These are phyloP conservation scores for Rhizopogon parksii DNA, from an alignment of 1,284 basidiomycete genomes.

Conservation along the genomic window DNA sequence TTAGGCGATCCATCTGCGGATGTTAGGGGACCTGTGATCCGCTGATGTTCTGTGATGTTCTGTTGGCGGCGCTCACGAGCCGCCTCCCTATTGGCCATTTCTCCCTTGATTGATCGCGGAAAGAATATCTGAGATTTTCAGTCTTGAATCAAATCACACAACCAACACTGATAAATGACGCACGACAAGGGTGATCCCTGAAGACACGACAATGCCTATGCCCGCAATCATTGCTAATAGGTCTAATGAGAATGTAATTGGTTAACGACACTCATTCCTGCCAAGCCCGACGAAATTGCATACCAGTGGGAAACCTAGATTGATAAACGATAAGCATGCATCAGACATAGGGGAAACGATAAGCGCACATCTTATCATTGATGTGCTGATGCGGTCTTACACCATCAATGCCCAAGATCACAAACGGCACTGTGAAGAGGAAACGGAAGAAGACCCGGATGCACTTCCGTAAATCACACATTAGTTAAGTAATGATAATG, in stretches of 20 bases:
- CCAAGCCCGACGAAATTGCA: not conserved
- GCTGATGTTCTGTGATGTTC: constrained; percentile 4
- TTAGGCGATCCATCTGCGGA: not conserved
- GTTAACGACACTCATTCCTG: not conserved
- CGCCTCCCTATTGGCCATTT: constrained; percentile 47
- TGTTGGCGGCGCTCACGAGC: constrained; percentile 29
- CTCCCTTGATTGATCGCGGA: constrained; percentile 61
- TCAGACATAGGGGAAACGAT: not conserved
- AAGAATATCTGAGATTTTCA: constrained; percentile 57
- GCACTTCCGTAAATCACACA: constrained; percentile 33
- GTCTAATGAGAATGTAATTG: constrained; percentile 31
- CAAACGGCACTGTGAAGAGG: constrained; percentile 54
- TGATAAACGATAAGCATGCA: constrained; percentile 5
- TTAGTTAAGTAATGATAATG: constrained; percentile 1
- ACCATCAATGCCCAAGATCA: constrained; percentile 64
- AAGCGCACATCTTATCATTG: constrained; percentile 48
- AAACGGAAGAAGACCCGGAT: constrained; percentile 67
- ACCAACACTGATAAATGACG: constrained; percentile 19
- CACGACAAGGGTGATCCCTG: constrained; percentile 67
- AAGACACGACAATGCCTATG: constrained; percentile 59
- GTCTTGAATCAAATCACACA: not conserved
- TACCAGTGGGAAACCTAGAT: constrained; percentile 27
- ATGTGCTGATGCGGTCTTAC: constrained; percentile 51
- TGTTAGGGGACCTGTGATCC: not conserved
- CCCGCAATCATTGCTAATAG: constrained; percentile 50